A percentile compares a stretch with the other conserved stretches of the same genome.
These are phyloP conservation scores for Dovyalis caffra DNA, from an alignment of 345 rosid species.

Conservation along the genomic window DNA sequence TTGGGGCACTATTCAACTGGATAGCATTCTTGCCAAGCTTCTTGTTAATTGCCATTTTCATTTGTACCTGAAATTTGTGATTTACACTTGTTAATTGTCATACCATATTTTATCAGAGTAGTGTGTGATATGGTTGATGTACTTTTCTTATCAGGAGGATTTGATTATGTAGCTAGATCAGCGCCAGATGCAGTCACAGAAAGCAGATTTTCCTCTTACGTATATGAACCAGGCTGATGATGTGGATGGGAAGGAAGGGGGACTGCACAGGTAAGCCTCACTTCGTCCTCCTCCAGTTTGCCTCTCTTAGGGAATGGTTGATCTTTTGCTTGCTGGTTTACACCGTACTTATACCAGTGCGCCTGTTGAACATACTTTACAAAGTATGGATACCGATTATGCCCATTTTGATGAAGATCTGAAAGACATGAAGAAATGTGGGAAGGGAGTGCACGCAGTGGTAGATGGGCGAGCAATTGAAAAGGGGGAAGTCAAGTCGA, in stretches of 20 bases:
- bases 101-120: neutral
- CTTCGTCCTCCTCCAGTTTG: neutral
- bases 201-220: neutral
- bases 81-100: neutral
- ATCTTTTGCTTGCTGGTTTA: neutral
- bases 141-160: neutral
- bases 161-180: neutral
- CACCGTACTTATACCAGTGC: neutral
- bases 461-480: neutral
- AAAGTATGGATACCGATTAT: neutral
- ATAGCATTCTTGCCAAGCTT: neutral
- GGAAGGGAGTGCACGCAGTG: neutral
- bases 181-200: neutral
- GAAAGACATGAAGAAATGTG: neutral
- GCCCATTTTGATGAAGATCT: neutral
- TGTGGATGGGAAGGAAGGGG: neutral
- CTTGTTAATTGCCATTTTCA: neutral
- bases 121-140: neutral
- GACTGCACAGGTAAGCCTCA: neutral
- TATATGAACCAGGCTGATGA: neutral
- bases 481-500: neutral
- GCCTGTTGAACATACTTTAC: neutral
- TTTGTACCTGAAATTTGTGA: neutral
- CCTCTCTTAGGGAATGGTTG: neutral
- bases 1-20: neutral